Conservation (phyloP, 2,329 filamentous ascomycete species). For the Salinomyces thailandicus region DNA sequence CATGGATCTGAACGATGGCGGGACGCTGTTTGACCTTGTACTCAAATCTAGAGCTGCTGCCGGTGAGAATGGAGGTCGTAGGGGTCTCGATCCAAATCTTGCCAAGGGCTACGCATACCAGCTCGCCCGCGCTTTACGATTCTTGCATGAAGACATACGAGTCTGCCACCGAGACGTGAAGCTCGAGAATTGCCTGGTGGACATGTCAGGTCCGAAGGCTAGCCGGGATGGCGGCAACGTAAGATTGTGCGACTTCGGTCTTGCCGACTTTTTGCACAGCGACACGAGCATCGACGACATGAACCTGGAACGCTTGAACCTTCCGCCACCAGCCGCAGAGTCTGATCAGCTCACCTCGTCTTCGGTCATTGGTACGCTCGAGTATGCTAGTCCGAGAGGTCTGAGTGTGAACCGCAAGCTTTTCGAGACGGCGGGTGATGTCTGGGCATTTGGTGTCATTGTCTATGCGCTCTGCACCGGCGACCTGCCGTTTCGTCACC, state of each 20-base stretch:
- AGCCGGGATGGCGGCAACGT: constrained; percentile 44
- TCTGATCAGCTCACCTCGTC: constrained; percentile 12
- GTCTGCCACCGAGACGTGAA: constrained; percentile 60
- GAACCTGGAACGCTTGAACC: background rate
- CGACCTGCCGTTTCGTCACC: constrained; percentile 51
- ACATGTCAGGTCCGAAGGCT: constrained; percentile 40
- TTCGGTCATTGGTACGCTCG: constrained; percentile 50
- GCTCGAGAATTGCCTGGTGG: constrained; percentile 56
- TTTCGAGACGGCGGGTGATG: constrained; percentile 48
- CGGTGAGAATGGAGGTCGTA: constrained; percentile 17
- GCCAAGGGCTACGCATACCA: constrained; percentile 53
- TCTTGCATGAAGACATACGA: constrained; percentile 56
- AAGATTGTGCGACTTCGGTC: constrained; percentile 58
- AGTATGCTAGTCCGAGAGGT: constrained; percentile 42
- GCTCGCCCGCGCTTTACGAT: constrained; percentile 53
- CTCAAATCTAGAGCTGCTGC: constrained; percentile 38
- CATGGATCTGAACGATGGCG: constrained; percentile 52
- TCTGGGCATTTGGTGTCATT: constrained; percentile 58
- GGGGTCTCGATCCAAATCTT: constrained; percentile 38
- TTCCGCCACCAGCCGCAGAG: background rate
- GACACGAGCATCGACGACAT: constrained; percentile 28
- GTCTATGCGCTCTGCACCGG: constrained; percentile 52
- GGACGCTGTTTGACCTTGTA: constrained; percentile 54
- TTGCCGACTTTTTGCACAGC: constrained; percentile 55
- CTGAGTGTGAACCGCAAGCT: constrained; percentile 34